Base-by-base conservation (phyloP, 2,329 filamentous ascomycete species). In the Pezicula radicicola region DNA sequence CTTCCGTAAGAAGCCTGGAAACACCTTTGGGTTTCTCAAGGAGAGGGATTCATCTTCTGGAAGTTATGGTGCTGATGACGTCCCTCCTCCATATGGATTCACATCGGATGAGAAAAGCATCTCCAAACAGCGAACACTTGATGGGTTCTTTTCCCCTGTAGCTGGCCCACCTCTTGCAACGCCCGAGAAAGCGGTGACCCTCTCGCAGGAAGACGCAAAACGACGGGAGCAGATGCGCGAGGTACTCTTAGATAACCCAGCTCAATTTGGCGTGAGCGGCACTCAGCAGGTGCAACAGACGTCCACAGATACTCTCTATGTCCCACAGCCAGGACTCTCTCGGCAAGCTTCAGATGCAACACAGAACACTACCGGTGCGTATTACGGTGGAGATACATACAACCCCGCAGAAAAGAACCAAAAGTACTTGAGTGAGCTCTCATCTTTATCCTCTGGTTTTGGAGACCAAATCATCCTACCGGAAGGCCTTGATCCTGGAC, bases 391-490 rank as follows among this genome's bases (percentile, higher is more conserved):
- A 33, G 55, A 60, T 51, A 51, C 54, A 12, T 61, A 60, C 33
- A 54, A 63, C 27, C 54, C 58, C 18, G 55, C 54, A 2, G 56
- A 60, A 42, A 53, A 55, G 50, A 56, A 62, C 30, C 36, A 52
- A 6, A 60, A 61, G 45, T 61, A 57, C 33, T 48, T 66, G 45
- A 66, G 63, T 41, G 75, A 77, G 45, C 60, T 83, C 30, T 85
- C 83, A 0, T 85, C 82, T 0, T 70, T 86, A 4, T 85, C 83
- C 0, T 86, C 83, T 0, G 83, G 82, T 6, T 85, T 85, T 55
- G 83, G 83, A 16, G 82, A 86, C 59, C 80, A 76, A 21, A 79
- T 84, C 42, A 80, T 84, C 27, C 59, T 67, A 6, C 60, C 58
- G 8, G 74, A 81, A 30, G 65, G 79, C 25, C 72, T 73, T 10